A percentile compares a stretch with the other conserved stretches of the same genome.
Conservation (phyloP, 164 flowering plant genomes). For the Pachysandra terminalis region DNA sequence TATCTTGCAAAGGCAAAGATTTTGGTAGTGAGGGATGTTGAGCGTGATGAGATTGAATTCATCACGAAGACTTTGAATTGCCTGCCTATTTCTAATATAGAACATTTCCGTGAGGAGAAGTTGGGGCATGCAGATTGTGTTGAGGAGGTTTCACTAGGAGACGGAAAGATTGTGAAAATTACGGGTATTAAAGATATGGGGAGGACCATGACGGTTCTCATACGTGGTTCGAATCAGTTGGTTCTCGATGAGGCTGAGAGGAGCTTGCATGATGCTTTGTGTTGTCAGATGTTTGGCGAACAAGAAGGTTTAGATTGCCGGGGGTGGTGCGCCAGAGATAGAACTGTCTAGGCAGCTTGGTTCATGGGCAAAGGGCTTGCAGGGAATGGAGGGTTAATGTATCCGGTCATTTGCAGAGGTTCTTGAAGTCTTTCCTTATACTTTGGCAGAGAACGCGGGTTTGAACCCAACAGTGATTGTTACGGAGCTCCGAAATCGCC, state of each 20-base stretch:
- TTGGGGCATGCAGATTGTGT: slow-evolving; percentile 83
- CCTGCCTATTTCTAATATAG: slow-evolving; percentile 90
- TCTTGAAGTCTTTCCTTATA: slow-evolving; percentile 87
- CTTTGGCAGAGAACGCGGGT: slow-evolving; percentile 95
- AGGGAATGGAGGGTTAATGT: slow-evolving; percentile 96
- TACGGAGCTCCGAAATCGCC: slow-evolving; percentile 91
- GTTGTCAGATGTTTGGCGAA: slow-evolving; percentile 88
- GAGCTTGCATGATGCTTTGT: slow-evolving; percentile 96
- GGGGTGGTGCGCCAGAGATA: slow-evolving; percentile 99
- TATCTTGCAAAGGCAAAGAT: slow-evolving; percentile 93
- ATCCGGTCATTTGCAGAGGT: slow-evolving; percentile 85
- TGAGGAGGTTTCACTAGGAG: slow-evolving; percentile 85
- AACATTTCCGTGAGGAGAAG: slow-evolving; percentile 91
- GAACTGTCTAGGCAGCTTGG: slow-evolving; percentile 96
- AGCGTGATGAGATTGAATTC: slow-evolving; percentile 95
- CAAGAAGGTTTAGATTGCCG: slow-evolving; percentile 86
- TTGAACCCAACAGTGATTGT: slow-evolving; percentile 85
- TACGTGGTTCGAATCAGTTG: slow-evolving; percentile 87
- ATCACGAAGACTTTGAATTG: slow-evolving; percentile 91
- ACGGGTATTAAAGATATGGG: slow-evolving; percentile 96
- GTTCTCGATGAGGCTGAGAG: slow-evolving; percentile 95
- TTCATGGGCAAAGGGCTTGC: slow-evolving; percentile 88
- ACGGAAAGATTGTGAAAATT: slow-evolving; percentile 83
- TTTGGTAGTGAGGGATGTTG: slow-evolving; percentile 88
- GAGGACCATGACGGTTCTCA: slow-evolving; percentile 75